Evolutionary conservation across 1,284 basidiomycete genomes (phyloP).

Genomic region (Leccinum subspadiceum): DNA sequence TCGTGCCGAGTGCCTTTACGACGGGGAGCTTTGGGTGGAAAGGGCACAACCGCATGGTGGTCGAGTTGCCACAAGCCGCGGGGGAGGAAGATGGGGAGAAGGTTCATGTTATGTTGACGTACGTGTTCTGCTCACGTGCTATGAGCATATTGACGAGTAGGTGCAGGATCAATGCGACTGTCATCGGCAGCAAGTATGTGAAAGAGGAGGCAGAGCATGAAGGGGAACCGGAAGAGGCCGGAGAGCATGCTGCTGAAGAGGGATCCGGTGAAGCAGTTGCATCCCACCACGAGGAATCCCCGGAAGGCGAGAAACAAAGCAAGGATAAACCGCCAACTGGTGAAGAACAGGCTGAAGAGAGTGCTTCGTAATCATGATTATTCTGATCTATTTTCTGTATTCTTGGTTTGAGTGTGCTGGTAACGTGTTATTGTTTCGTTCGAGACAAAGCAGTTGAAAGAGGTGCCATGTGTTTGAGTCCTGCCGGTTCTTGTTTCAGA

Average conservation of each 20-base stretch:
- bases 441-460: background rate
- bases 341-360: constrained; percentile 23
- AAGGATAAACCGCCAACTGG: constrained; percentile 16
- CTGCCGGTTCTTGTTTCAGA: background rate
- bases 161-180: constrained; percentile 71
- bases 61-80: constrained; percentile 57
- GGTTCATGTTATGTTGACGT: constrained; percentile 76
- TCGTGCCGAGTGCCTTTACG: constrained; percentile 57
- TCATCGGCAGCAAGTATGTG: constrained; percentile 68
- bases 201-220: constrained; percentile 37
- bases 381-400: constrained; percentile 8
- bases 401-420: constrained; percentile 7
- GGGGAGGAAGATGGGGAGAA: constrained; percentile 53
- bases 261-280: constrained; percentile 16
- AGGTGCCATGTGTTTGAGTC: background rate
- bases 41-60: constrained; percentile 61
- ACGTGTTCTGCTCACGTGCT: constrained; percentile 31
- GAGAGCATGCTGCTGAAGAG: constrained; percentile 21
- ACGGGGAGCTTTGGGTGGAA: constrained; percentile 84
- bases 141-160: constrained; percentile 2
- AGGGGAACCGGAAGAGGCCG: constrained; percentile 19
- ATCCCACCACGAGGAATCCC: constrained; percentile 13
- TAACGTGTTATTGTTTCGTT: constrained; percentile 1
- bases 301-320: constrained; percentile 16
- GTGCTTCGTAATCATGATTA: constrained; percentile 21